Percentiles rank a stretch among this genome's conserved stretches.
Evolutionary conservation across 2,329 filamentous ascomycete species (phyloP).

Genomic region (Tolypocladium album): DNA sequence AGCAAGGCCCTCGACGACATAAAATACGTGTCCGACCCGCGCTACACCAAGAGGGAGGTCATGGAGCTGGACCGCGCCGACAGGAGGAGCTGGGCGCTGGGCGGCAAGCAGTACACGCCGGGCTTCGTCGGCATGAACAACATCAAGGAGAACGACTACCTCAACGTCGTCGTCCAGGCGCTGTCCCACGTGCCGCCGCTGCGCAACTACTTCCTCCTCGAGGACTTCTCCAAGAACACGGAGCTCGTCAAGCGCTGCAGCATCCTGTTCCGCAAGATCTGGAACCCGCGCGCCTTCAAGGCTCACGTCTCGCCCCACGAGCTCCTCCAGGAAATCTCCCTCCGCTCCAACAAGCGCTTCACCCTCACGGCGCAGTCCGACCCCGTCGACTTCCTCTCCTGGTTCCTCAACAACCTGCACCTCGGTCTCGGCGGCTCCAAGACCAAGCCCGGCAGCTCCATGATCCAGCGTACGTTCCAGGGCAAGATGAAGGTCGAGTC

Average conservation of each 20-base stretch:
- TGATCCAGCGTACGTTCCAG: constrained; percentile 89
- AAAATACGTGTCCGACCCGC: constrained; percentile 92
- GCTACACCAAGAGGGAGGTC: constrained; percentile 72
- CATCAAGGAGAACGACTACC: constrained; percentile 98
- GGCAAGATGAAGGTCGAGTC: constrained; percentile 86
- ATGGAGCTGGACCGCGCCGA: constrained; percentile 61
- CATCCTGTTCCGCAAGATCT: constrained; percentile 89
- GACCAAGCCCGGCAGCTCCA: constrained; percentile 71
- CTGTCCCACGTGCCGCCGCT: constrained; percentile 82
- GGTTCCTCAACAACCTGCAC: constrained; percentile 96
- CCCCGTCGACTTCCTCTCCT: constrained; percentile 90
- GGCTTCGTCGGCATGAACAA: constrained; percentile 99
- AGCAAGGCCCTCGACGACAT: constrained; percentile 95
- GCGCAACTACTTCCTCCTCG: constrained; percentile 84
- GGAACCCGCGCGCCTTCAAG: constrained; percentile 95
- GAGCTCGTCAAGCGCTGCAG: constrained; percentile 84
- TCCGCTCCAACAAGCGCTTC: constrained; percentile 86
- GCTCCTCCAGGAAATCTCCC: constrained; percentile 84
- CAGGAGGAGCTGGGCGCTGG: constrained; percentile 60
- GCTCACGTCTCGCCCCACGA: constrained; percentile 96
- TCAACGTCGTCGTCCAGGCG: constrained; percentile 89
- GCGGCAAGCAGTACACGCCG: constrained; percentile 76
- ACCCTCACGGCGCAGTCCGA: constrained; percentile 85
- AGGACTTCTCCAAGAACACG: constrained; percentile 59
- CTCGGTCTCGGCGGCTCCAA: constrained; percentile 83